These are phyloP conservation scores for Xylaria sp. DNA, from an alignment of 2,329 filamentous ascomycete genomes.

Conservation along the genomic window DNA sequence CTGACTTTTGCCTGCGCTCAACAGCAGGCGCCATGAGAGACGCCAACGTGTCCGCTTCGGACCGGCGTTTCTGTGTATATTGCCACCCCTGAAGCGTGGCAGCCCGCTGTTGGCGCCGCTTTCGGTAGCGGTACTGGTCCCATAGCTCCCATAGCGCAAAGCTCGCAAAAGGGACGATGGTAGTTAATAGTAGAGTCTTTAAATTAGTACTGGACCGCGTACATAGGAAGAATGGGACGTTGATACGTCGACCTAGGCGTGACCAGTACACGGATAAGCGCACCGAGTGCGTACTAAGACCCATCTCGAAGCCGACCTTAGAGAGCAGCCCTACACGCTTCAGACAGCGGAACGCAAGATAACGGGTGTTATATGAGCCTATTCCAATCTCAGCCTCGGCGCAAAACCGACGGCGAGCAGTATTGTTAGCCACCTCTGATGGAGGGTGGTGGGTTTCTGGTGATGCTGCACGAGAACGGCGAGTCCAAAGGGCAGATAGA, in stretches of 20 bases:
- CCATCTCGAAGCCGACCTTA: slow-evolving; percentile 55
- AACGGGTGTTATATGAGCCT: slow-evolving; percentile 43
- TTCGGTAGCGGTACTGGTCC: background rate
- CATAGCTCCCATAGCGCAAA: slow-evolving; percentile 5
- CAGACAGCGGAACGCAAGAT: slow-evolving; percentile 57
- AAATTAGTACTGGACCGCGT: background rate
- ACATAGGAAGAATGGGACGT: background rate
- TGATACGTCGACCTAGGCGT: background rate
- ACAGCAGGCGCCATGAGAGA: background rate
- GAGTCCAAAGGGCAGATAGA: background rate
- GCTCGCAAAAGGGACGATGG: background rate
- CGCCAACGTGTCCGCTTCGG: slow-evolving; percentile 1
- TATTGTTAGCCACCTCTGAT: background rate
- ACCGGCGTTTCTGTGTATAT: background rate
- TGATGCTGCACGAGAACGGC: background rate
- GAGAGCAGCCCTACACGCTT: slow-evolving; percentile 55
- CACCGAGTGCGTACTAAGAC: slow-evolving; percentile 49
- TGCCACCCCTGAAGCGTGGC: background rate
- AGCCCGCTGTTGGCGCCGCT: background rate
- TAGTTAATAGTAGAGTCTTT: background rate
- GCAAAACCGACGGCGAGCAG: background rate
- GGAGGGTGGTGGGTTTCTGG: background rate
- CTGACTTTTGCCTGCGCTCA: background rate
- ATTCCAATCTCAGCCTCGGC: background rate
- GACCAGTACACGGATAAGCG: slow-evolving; percentile 51